Conservation (phyloP, 148 eudicot genomes). For the Fagopyrum esculentum region DNA sequence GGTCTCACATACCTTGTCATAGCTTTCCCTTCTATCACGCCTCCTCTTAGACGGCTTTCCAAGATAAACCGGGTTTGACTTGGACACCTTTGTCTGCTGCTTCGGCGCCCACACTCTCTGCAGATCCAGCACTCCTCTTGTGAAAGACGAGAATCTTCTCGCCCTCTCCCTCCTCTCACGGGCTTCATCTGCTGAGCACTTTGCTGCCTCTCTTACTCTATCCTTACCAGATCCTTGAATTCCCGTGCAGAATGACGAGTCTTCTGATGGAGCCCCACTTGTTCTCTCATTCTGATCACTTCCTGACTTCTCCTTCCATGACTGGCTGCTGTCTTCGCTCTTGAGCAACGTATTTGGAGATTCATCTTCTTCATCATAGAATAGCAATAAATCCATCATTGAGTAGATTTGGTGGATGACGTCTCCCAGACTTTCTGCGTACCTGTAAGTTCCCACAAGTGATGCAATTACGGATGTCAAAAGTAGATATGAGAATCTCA, state of each 20-base stretch:
- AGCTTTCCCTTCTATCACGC: conserved; percentile 29
- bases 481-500: not conserved
- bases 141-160: conserved; percentile 49
- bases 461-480: not conserved
- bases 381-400: conserved; percentile 72
- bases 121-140: conserved; percentile 60
- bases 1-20: conserved; percentile 70
- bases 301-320: conserved; percentile 40
- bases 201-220: conserved; percentile 17
- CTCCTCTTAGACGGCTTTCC: conserved; percentile 46
- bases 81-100: conserved; percentile 38
- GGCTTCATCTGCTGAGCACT: conserved; percentile 52
- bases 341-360: conserved; percentile 49
- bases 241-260: conserved; percentile 33
- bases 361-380: conserved; percentile 70
- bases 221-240: conserved; percentile 17
- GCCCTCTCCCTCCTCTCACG: conserved; percentile 70
- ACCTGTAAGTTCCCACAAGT: conserved; percentile 37
- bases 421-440: conserved; percentile 45
- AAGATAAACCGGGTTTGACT: conserved; percentile 28
- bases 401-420: conserved; percentile 50
- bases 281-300: conserved; percentile 29
- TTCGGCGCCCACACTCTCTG: conserved; percentile 97
- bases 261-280: conserved; percentile 45
- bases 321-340: conserved; percentile 91